phyloP scores from a whole-genome alignment of 768 basidiomycete species.

The Mycena capillaripes region DNA sequence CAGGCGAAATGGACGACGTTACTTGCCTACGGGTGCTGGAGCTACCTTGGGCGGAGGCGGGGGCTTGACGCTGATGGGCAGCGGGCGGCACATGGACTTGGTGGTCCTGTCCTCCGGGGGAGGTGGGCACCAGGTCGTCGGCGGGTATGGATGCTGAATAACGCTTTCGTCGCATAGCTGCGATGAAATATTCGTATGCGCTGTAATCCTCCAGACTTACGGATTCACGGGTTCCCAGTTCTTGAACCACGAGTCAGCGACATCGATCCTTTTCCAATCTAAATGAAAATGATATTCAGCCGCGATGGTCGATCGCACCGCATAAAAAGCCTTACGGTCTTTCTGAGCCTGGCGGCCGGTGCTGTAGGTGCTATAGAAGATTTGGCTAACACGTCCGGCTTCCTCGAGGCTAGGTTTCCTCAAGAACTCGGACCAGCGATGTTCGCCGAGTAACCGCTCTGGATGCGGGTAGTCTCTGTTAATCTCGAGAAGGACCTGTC shows the following conservation, averaged over 20 bases:
- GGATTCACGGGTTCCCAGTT: conserved; percentile 50
- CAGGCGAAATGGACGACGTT: neutral
- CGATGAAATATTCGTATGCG: too few relatives aligned
- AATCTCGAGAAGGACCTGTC: conserved; percentile 65
- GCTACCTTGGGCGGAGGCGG: conserved; percentile 43
- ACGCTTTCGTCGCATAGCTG: conserved; percentile 29
- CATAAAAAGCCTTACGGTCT: conserved; percentile 55
- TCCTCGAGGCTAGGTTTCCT: conserved; percentile 56
- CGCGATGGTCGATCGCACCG: too few relatives aligned
- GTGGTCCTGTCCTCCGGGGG: conserved; percentile 60
- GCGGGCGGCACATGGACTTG: conserved; percentile 59
- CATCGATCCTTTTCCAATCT: conserved; percentile 67
- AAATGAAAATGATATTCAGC: too few relatives aligned
- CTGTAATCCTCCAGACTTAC: conserved; percentile 40
- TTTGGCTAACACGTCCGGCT: conserved; percentile 49
- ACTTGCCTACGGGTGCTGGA: conserved; percentile 44
- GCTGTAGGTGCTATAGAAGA: conserved; percentile 59
- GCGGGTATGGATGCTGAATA: conserved; percentile 56
- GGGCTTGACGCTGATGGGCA: conserved; percentile 52
- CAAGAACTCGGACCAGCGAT: conserved; percentile 63
- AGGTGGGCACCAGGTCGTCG: conserved; percentile 54
- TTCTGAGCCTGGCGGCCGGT: conserved; percentile 62
- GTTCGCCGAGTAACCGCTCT: conserved; percentile 62
- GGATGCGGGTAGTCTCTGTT: conserved; percentile 52
- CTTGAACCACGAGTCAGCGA: conserved; percentile 59